These are phyloP conservation scores for Papiliotrema terrestris DNA, from an alignment of 1,284 basidiomycete species.

Conservation along the genomic window DNA sequence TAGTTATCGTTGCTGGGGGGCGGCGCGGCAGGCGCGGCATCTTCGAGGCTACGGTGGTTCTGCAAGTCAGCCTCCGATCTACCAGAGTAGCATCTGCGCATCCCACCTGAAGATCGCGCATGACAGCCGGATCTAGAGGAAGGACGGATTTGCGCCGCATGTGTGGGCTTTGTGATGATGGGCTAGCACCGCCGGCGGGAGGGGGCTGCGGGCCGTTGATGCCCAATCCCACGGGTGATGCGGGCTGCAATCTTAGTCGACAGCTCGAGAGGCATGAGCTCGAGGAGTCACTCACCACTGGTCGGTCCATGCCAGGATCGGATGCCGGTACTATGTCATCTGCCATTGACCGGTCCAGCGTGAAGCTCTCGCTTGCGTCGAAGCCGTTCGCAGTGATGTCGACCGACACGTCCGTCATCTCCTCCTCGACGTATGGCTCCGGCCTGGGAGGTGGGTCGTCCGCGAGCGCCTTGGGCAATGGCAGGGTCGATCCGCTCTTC, in stretches of 20 bases:
- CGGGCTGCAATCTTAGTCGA: conserved; percentile 3
- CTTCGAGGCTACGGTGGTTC: conserved; percentile 25
- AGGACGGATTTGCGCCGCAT: conserved; percentile 37
- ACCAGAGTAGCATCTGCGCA: too few species aligned
- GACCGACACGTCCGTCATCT: conserved; percentile 78
- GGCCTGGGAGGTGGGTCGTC: conserved; percentile 66
- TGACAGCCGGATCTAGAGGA: conserved; percentile 77
- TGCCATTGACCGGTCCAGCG: conserved; percentile 69
- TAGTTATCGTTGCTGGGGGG: background rate
- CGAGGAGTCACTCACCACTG: conserved; percentile 43
- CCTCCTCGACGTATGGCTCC: conserved; percentile 71
- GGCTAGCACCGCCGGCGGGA: conserved; percentile 4
- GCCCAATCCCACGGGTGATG: conserved; percentile 23
- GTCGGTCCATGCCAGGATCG: conserved; percentile 70
- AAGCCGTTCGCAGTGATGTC: conserved; percentile 81
- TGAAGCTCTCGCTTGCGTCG: conserved; percentile 60
- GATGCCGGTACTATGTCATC: conserved; percentile 84
- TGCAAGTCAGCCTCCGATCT: conserved; percentile 1
- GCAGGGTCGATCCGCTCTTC: conserved; percentile 59
- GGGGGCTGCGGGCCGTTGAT: conserved; percentile 15
- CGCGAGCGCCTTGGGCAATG: conserved; percentile 64
- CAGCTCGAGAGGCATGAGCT: background rate
- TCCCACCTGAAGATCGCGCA: conserved; percentile 80
- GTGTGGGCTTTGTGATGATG: conserved; percentile 19
- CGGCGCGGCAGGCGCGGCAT: background rate